Evolutionary conservation across 2,329 filamentous ascomycete genomes (phyloP), one percentile per base, ranked within the genome.

Genomic region (Exophiala xenobiotica): DNA sequence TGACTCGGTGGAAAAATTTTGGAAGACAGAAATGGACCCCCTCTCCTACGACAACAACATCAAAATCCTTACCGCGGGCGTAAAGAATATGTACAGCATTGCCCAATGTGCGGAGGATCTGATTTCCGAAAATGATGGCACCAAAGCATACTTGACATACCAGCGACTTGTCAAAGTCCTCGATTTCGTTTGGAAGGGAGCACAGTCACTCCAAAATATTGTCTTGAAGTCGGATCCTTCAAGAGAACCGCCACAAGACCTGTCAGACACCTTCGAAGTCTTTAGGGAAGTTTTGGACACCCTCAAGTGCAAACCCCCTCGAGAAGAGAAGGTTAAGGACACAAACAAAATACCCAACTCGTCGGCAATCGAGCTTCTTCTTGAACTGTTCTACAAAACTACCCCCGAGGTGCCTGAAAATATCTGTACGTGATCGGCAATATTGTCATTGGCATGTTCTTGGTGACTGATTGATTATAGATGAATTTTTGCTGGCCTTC

Each of bases 131-230:
- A 33, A 45, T 8, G 24, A 3, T 19, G 24, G 26, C 23, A 22
- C 31, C 42, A 45, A 45, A 45, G 23, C 26, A 45, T 45, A 45
- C 42, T 45, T 31, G 42, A 45, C 42, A 45, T 45, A 45, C 26
- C 42, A 20, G 42, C 42, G 42, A 45, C 42, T 45, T 4, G 24
- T 45, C 42, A 45, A 45, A 33, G 26, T 33, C 26, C 42, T 45
- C 42, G 42, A 45, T 33, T 45, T 45, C 42, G 42, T 33, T 45
- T 45, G 16, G 3, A 33, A 45, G 24, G 26, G 42, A 33, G 24
- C 26, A 45, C 42, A 45, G 26, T 45, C 26, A 45, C 9, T 45
- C 42, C 2, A 18, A 20, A 29, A 45, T 12, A 27, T 7, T 27
- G 26, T 12, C 26, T 27, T 12, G 42, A 19, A 33, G 14, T 44